Conservation (phyloP, 2,329 filamentous ascomycete genomes). For the Elsinoe fawcettii region DNA sequence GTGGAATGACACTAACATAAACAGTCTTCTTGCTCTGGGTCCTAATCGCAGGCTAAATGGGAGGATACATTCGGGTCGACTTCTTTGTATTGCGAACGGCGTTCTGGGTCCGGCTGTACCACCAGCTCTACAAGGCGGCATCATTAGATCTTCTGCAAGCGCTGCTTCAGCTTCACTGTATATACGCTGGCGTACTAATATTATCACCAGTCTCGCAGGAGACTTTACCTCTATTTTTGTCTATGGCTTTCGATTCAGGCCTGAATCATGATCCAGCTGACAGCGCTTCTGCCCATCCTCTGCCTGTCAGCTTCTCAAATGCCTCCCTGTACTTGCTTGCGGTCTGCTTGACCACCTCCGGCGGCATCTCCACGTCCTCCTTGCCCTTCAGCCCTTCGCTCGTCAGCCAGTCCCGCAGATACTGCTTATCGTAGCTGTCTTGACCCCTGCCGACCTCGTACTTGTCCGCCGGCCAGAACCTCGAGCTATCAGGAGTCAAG, state of each 20-base stretch:
- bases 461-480: conserved; percentile 73
- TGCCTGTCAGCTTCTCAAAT: conserved; percentile 60
- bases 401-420: conserved; percentile 72
- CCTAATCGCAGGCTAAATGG: conserved; percentile 25
- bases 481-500: conserved; percentile 64
- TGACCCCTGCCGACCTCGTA: conserved; percentile 69
- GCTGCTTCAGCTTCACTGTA: conserved; percentile 14
- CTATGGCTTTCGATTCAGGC: background rate
- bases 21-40: conserved; percentile 32
- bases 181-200: conserved; percentile 15
- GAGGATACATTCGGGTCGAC: background rate
- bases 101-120: conserved; percentile 1
- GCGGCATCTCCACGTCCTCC: conserved; percentile 62
- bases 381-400: conserved; percentile 65
- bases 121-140: background rate
- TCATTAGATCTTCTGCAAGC: background rate
- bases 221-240: background rate
- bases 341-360: conserved; percentile 62
- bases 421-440: conserved; percentile 75
- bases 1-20: conserved; percentile 12
- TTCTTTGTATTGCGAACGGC: conserved; percentile 6
- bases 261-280: background rate
- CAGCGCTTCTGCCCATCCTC: conserved; percentile 33
- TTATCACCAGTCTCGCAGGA: background rate
- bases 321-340: conserved; percentile 67